Conservation (phyloP, 2,329 filamentous ascomycete genomes). For the Ophiocordyceps camponoti-floridani region DNA sequence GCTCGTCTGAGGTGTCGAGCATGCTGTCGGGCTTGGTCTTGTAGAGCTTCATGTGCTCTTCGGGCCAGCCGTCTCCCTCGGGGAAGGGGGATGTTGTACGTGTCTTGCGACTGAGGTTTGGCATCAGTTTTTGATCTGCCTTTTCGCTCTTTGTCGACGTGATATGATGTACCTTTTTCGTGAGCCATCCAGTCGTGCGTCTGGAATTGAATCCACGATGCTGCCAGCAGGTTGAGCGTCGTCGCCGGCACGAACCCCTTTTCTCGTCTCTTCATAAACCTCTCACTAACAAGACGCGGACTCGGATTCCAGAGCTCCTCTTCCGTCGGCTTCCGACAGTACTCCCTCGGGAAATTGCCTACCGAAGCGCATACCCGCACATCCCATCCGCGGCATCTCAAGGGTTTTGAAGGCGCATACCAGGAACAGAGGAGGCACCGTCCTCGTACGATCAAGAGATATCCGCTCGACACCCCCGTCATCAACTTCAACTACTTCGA, state of each 20-base stretch:
- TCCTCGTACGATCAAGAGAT: constrained; percentile 40
- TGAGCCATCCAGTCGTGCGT: constrained; percentile 1
- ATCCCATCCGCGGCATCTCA: neutral
- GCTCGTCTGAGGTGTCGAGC: neutral
- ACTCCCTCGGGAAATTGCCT: neutral
- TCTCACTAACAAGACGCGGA: neutral
- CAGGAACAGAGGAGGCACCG: constrained; percentile 41
- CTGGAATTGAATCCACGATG: constrained; percentile 1
- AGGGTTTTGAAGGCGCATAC: constrained; percentile 39
- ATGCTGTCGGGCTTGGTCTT: constrained; percentile 1
- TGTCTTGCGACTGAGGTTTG: neutral
- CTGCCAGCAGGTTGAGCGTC: neutral
- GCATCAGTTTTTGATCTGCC: no score
- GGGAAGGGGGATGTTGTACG: neutral
- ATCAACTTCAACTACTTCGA: constrained; percentile 47
- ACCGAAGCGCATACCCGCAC: neutral
- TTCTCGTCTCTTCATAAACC: neutral
- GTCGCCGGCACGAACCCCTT: neutral
- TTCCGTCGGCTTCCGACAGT: constrained; percentile 1
- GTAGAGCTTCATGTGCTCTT: neutral
- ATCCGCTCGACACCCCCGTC: constrained; percentile 44
- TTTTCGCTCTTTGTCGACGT: no score
- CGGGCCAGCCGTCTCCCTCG: neutral
- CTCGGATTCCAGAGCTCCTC: constrained; percentile 1
- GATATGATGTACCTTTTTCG: neutral